A percentile compares a stretch with the other conserved stretches of the same genome.
These are phyloP conservation scores for Lathyrus oleraceus DNA, from an alignment of 306 rosid species.

Conservation along the genomic window DNA sequence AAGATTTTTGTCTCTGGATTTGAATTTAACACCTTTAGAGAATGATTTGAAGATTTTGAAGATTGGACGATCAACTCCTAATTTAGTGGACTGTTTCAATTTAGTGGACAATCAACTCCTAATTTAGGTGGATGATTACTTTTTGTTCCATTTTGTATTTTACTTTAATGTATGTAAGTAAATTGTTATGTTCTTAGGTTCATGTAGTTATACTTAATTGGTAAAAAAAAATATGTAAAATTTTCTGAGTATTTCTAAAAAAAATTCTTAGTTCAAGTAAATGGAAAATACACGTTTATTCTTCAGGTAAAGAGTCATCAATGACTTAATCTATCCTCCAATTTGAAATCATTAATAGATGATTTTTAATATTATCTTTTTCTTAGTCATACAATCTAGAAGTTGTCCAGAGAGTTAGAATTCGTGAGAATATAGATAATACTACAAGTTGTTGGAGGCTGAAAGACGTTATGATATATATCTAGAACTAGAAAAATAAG, in stretches of 20 bases:
- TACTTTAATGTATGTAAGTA: constrained; percentile 20
- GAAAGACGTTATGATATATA: neutral
- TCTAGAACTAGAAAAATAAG: constrained; percentile 7
- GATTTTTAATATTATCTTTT: too few relatives aligned
- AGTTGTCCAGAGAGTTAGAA: too few relatives aligned
- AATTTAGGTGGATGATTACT: neutral
- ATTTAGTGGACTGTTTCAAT: constrained; percentile 53
- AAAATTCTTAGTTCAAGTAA: neutral
- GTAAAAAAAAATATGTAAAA: constrained; percentile 6
- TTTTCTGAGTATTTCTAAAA: neutral
- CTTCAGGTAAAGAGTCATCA: too few relatives aligned
- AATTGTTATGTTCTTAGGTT: constrained; percentile 28
- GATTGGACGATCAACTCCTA: constrained; percentile 51
- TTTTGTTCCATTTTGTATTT: constrained; percentile 18
- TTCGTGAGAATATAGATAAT: too few relatives aligned
- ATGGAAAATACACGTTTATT: neutral
- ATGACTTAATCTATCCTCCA: too few relatives aligned
- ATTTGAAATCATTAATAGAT: too few relatives aligned
- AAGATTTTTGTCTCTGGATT: constrained; percentile 63
- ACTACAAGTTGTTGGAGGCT: constrained; percentile 7
- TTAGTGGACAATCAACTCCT: constrained; percentile 41
- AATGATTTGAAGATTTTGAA: constrained; percentile 68
- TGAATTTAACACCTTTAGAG: constrained; percentile 83
- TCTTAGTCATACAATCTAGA: too few relatives aligned
- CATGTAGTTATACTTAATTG: too few relatives aligned